These are phyloP conservation scores for Primulina eburnea DNA, from an alignment of 257 asterid species.

Conservation along the genomic window DNA sequence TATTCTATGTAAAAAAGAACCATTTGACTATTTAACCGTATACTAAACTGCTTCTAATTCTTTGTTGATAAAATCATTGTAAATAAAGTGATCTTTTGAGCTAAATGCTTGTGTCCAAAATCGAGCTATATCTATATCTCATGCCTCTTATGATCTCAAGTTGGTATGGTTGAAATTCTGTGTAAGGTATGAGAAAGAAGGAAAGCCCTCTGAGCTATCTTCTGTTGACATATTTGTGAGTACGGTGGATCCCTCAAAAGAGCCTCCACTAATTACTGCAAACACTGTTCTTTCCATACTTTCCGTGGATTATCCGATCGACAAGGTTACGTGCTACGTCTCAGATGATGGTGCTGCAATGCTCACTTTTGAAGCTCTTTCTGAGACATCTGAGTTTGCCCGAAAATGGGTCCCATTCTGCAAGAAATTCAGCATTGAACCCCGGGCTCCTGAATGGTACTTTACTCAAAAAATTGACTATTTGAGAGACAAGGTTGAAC, in stretches of 20 bases:
- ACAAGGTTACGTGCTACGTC: too few relatives aligned
- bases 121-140: too few relatives aligned
- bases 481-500: constrained; percentile 71
- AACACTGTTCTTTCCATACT: constrained; percentile 85
- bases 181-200: constrained; percentile 60
- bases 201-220: constrained; percentile 60
- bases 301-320: too few relatives aligned
- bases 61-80: too few relatives aligned
- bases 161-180: constrained; percentile 2
- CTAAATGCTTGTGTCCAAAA: too few relatives aligned
- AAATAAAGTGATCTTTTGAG: too few relatives aligned
- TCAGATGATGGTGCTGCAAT: too few relatives aligned
- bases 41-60: too few relatives aligned
- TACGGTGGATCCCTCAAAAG: constrained; percentile 90
- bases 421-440: constrained; percentile 74
- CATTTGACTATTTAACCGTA: too few relatives aligned
- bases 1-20: too few relatives aligned
- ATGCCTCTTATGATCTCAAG: too few relatives aligned
- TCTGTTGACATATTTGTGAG: constrained; percentile 65
- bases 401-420: constrained; percentile 94
- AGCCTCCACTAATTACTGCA: constrained; percentile 89
- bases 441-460: constrained; percentile 94
- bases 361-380: constrained; percentile 8
- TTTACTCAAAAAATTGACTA: constrained; percentile 83
- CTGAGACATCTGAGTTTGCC: constrained; percentile 89